phyloP scores from a whole-genome alignment of 192 early-diverging fungal species.

The Kappamyces sp. region DNA sequence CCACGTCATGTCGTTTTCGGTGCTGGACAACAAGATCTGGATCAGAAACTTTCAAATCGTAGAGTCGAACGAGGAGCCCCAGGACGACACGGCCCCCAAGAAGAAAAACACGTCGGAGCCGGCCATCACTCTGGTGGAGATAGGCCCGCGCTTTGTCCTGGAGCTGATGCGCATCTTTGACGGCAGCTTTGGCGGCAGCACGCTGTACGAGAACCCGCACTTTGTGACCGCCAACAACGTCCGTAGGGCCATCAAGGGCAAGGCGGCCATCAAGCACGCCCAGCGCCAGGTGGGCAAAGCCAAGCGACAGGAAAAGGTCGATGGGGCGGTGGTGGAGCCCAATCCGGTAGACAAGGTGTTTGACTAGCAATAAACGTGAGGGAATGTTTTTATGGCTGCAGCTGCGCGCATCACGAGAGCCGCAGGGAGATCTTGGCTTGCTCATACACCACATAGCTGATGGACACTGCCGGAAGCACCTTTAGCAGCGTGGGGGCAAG shows the following conservation, averaged over 20 bases:
- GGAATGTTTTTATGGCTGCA: background rate
- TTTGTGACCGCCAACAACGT: slow-evolving; percentile 70
- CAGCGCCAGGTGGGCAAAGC: slow-evolving; percentile 35
- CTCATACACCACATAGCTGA: slow-evolving; percentile 34
- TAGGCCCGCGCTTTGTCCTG: slow-evolving; percentile 95
- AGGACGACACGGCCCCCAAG: slow-evolving; percentile 16
- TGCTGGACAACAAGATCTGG: slow-evolving; percentile 80
- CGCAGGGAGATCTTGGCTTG: background rate
- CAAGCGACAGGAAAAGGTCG: slow-evolving; percentile 42
- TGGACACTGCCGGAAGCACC: slow-evolving; percentile 69
- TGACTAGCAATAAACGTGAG: slow-evolving; percentile 11
- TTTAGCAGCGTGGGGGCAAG: slow-evolving; percentile 67
- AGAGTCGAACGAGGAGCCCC: slow-evolving; percentile 50
- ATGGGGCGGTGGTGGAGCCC: slow-evolving; percentile 42
- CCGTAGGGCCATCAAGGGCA: slow-evolving; percentile 20
- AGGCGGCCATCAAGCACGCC: slow-evolving; percentile 36
- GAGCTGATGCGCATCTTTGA: slow-evolving; percentile 91
- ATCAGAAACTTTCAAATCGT: slow-evolving; percentile 95
- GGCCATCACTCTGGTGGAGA: slow-evolving; percentile 83
- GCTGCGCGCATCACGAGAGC: background rate
- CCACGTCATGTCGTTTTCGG: slow-evolving; percentile 69
- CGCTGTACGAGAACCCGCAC: slow-evolving; percentile 84
- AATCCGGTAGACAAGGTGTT: slow-evolving; percentile 39
- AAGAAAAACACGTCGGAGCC: slow-evolving; percentile 54
- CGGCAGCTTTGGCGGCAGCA: slow-evolving; percentile 87